Percentiles rank a stretch among this genome's conserved stretches.
phyloP scores from a whole-genome alignment of 257 asterid species.

The Jacaranda copaia region DNA sequence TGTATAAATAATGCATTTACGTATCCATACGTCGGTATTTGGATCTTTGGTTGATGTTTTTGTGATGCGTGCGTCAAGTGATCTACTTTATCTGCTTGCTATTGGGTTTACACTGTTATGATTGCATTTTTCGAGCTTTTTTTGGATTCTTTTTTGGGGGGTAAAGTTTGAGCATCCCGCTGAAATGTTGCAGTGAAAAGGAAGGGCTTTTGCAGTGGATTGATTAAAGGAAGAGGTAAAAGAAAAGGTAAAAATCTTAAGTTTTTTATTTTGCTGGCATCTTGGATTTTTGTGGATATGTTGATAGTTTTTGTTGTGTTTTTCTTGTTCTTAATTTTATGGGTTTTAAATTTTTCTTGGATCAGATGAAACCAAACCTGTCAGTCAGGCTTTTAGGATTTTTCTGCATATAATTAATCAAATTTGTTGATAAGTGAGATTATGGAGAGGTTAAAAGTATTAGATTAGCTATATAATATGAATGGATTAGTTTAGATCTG shows the following conservation, averaged over 20 bases:
- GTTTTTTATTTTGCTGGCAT: not conserved
- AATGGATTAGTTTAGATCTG: conserved; percentile 29
- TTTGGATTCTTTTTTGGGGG: not conserved
- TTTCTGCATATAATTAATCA: conserved; percentile 4
- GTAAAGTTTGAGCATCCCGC: conserved; percentile 19
- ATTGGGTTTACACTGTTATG: conserved; percentile 9
- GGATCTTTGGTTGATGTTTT: conserved; percentile 25
- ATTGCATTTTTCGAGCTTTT: not conserved
- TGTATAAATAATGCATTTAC: not conserved
- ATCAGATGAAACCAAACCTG: conserved; percentile 34
- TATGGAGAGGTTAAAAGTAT: not conserved
- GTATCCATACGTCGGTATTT: not conserved
- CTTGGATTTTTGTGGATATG: not conserved
- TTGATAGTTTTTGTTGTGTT: not conserved
- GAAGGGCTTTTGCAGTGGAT: conserved; percentile 10
- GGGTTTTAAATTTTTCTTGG: not conserved
- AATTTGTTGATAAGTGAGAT: conserved; percentile 23
- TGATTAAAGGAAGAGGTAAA: not conserved
- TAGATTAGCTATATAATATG: not conserved
- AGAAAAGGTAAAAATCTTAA: not conserved
- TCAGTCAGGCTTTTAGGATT: conserved; percentile 20
- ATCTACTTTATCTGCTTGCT: not conserved
- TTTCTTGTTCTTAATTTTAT: not conserved
- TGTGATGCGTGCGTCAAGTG: not conserved
- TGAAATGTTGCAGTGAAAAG: conserved; percentile 27